Evolutionary conservation across 495 filamentous ascomycete genomes (phyloP).

Genomic region (Letharia columbiana): DNA sequence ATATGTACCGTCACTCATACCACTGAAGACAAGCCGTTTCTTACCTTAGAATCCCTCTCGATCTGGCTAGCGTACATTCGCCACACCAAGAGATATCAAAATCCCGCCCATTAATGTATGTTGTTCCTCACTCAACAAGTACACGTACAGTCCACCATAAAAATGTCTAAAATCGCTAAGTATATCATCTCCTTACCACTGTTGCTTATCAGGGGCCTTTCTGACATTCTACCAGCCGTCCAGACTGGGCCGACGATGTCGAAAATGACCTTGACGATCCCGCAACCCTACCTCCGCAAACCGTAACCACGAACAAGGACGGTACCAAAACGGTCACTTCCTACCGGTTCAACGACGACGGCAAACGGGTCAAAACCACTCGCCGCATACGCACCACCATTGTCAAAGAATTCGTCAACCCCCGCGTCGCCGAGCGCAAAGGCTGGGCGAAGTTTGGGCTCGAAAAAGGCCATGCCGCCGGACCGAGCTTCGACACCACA

Average conservation of each 20-base stretch:
- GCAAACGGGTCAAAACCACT: conserved; percentile 92
- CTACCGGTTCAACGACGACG: conserved; percentile 83
- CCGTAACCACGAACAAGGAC: conserved; percentile 90
- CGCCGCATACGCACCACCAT: conserved; percentile 86
- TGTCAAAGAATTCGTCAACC: conserved; percentile 86
- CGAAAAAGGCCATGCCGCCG: conserved; percentile 61
- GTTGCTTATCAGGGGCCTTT: neutral
- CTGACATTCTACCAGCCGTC: conserved; percentile 37
- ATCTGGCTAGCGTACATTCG: neutral
- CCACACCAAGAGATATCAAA: neutral
- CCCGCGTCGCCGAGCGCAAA: conserved; percentile 87
- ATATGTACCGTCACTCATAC: too few relatives aligned
- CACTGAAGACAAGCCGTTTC: too few relatives aligned
- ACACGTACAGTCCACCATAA: neutral
- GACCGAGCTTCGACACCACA: conserved; percentile 76
- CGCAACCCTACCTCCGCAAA: conserved; percentile 69
- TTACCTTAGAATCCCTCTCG: neutral
- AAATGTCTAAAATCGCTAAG: conserved; percentile 24
- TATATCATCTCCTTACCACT: neutral
- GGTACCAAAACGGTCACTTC: conserved; percentile 92
- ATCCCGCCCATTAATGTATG: neutral
- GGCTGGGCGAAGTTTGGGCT: conserved; percentile 87
- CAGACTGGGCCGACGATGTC: conserved; percentile 93
- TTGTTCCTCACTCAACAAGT: neutral
- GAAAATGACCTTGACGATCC: conserved; percentile 69